Evolutionary conservation across 202 grass and related monocot species (phyloP).

Genomic region (Schoenoplectus tabernaemontani): DNA sequence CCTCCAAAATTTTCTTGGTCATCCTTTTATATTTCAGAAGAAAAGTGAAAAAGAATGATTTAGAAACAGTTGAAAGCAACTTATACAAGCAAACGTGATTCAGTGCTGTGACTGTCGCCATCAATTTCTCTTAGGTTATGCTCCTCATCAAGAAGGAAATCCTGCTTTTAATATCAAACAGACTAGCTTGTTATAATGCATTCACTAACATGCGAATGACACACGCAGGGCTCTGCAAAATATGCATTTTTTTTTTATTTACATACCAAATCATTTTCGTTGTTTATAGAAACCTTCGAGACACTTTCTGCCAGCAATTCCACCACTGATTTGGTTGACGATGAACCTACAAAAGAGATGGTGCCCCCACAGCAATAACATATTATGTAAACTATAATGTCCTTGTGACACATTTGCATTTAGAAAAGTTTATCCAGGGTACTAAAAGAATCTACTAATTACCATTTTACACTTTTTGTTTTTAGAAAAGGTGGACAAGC

Average conservation of each 20-base stretch:
- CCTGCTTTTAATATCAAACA: constrained; percentile 43
- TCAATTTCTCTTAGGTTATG: constrained; percentile 55
- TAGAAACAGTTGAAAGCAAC: background rate
- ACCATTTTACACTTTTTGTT: constrained; percentile 26
- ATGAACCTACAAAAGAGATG: constrained; percentile 38
- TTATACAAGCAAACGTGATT: constrained; percentile 55
- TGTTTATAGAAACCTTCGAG: constrained; percentile 59
- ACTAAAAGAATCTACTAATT: background rate
- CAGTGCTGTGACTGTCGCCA: constrained; percentile 28
- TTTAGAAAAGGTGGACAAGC: background rate
- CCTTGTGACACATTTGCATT: background rate
- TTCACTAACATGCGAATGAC: background rate
- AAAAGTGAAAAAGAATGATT: background rate
- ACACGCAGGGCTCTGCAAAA: background rate
- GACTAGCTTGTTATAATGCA: constrained; percentile 20
- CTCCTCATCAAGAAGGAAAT: constrained; percentile 86
- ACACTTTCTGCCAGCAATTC: constrained; percentile 91
- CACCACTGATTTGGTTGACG: constrained; percentile 79
- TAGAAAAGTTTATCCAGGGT: background rate
- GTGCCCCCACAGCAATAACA: background rate
- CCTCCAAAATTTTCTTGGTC: background rate
- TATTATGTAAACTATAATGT: background rate
- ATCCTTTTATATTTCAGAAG: background rate
- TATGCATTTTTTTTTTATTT: constrained; percentile 1
- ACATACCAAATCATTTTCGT: constrained; percentile 79